These are phyloP conservation scores for Penicillium fuscoglaucum DNA, from an alignment of 2,329 filamentous ascomycete genomes.

Conservation along the genomic window DNA sequence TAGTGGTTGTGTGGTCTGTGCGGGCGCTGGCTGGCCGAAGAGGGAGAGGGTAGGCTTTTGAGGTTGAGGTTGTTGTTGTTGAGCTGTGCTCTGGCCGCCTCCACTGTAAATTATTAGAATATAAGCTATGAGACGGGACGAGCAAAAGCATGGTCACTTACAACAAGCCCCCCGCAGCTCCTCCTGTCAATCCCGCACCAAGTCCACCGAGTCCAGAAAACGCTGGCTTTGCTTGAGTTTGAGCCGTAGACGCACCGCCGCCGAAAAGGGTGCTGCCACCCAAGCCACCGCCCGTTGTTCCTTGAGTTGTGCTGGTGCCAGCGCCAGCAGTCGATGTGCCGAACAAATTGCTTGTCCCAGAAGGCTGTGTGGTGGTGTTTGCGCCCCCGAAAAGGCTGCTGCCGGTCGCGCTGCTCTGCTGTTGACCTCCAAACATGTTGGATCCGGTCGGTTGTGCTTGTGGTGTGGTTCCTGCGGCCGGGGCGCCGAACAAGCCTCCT, in stretches of 20 bases:
- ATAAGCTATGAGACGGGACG: not conserved
- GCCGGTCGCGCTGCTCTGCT: conserved; percentile 29
- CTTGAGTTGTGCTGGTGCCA: conserved; percentile 13
- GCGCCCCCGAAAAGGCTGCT: conserved; percentile 34
- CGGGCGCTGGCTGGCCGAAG: conserved; percentile 38
- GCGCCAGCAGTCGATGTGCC: conserved; percentile 24
- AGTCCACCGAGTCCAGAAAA: conserved; percentile 23
- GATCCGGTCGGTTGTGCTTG: conserved; percentile 32
- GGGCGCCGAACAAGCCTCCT: conserved; percentile 35
- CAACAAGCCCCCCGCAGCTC: not conserved
- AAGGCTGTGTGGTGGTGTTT: conserved; percentile 32
- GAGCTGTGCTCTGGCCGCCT: conserved; percentile 27
- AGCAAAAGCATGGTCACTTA: not conserved
- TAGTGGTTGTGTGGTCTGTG: conserved; percentile 28
- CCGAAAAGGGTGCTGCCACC: conserved; percentile 2
- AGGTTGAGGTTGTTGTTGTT: conserved; percentile 37
- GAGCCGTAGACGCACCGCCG: conserved; percentile 25
- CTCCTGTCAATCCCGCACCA: not conserved
- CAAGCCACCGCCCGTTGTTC: conserved; percentile 15
- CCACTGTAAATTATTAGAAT: conserved; percentile 19
- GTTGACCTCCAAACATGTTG: conserved; percentile 37
- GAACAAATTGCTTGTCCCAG: conserved; percentile 33
- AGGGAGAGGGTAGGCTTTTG: conserved; percentile 49
- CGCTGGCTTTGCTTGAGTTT: conserved; percentile 38
- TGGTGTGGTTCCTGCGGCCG: conserved; percentile 30